Conservation (phyloP, 305 asterid species). For the Caryopteris hybrid region DNA sequence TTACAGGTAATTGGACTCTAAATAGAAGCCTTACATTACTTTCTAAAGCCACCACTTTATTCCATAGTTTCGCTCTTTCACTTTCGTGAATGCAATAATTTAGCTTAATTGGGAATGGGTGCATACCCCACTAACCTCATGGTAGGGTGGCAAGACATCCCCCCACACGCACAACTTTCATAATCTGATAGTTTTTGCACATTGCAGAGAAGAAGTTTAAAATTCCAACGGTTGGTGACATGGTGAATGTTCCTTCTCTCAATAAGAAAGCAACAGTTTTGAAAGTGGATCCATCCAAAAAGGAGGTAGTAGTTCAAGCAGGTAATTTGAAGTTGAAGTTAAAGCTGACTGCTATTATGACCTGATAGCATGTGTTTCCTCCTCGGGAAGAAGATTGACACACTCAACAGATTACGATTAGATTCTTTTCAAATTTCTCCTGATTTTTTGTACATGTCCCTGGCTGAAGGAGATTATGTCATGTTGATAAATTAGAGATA, state of each 20-base stretch:
- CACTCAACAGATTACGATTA: not conserved
- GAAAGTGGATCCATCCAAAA: constrained; percentile 64
- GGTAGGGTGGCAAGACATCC: not conserved
- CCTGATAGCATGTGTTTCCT: constrained; percentile 28
- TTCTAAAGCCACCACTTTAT: not conserved
- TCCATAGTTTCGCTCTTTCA: not conserved
- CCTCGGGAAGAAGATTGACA: constrained; percentile 7
- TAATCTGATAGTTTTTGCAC: constrained; percentile 12
- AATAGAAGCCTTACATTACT: not conserved
- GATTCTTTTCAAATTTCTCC: constrained; percentile 5
- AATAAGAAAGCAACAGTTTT: constrained; percentile 63
- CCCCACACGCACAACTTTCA: not conserved
- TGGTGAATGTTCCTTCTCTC: constrained; percentile 74
- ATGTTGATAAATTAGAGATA: not conserved
- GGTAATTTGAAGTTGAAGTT: constrained; percentile 82
- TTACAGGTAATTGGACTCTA: constrained; percentile 42
- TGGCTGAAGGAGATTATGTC: constrained; percentile 9
- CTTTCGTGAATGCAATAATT: not conserved
- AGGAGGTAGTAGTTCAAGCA: constrained; percentile 73
- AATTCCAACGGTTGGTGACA: constrained; percentile 74
- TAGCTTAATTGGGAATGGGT: not conserved
- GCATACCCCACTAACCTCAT: not conserved
- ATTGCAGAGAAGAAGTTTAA: constrained; percentile 38
- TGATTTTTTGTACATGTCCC: not conserved
- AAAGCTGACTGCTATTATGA: constrained; percentile 52